Evolutionary conservation across 2,329 filamentous ascomycete species (phyloP).

Genomic region (Escovopsis weberi): DNA sequence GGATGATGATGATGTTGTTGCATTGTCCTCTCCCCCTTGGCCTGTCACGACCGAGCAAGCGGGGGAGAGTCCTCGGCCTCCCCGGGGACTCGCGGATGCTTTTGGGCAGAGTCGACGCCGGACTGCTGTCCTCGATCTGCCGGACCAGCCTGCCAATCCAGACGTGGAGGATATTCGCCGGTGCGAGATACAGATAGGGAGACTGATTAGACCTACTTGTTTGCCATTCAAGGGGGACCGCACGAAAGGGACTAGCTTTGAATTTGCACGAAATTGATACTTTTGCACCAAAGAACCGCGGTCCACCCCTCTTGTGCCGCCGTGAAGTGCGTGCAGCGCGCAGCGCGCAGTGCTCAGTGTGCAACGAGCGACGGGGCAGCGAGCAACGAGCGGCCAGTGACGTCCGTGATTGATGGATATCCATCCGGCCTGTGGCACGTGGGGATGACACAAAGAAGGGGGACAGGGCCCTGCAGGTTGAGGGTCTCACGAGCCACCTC

Average conservation of each 20-base stretch:
- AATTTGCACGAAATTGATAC: conserved; percentile 22
- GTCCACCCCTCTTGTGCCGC: neutral
- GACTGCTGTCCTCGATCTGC: conserved; percentile 1
- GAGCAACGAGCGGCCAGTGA: too few relatives aligned
- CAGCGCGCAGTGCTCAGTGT: too few relatives aligned
- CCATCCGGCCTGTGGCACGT: too few relatives aligned
- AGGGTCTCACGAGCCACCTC: too few relatives aligned
- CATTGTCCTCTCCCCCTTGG: conserved; percentile 7
- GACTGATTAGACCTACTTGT: conserved; percentile 22
- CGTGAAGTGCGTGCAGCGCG: too few relatives aligned
- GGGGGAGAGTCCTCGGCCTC: conserved; percentile 10
- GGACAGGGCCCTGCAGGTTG: too few relatives aligned
- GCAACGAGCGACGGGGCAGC: too few relatives aligned
- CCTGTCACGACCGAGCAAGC: conserved; percentile 3
- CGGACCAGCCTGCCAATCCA: conserved; percentile 9
- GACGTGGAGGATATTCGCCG: conserved; percentile 11
- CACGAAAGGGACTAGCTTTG: conserved; percentile 24
- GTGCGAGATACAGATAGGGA: conserved; percentile 14
- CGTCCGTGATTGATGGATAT: too few relatives aligned
- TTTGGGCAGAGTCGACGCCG: conserved; percentile 8
- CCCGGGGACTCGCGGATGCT: conserved; percentile 11
- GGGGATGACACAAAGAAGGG: too few relatives aligned
- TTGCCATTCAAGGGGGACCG: conserved; percentile 23
- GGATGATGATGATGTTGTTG: conserved; percentile 7
- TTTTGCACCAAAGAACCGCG: conserved; percentile 11